A percentile compares a stretch with the other conserved stretches of the same genome.
Conservation (phyloP, 176 grass and related monocot genomes). For the Hordeum marinum region DNA sequence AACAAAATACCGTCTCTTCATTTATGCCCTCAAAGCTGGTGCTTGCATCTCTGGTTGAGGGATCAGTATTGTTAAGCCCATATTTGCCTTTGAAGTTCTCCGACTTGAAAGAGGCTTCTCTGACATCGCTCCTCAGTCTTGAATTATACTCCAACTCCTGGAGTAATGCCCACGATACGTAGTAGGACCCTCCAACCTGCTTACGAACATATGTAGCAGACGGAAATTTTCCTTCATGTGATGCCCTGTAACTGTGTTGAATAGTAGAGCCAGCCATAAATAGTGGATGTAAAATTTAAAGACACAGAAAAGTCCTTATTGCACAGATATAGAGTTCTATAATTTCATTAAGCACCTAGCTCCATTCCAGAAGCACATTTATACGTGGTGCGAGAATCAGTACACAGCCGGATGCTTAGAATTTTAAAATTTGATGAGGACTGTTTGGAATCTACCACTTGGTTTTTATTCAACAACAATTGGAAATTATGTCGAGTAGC, state of each 20-base stretch:
- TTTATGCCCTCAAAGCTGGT: background rate
- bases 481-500: background rate
- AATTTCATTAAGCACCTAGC: background rate
- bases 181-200: background rate
- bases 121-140: background rate
- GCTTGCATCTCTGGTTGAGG: background rate
- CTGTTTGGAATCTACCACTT: background rate
- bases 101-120: background rate
- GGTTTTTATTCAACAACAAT: background rate
- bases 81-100: background rate
- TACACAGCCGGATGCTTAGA: background rate
- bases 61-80: background rate
- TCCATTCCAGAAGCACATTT: background rate
- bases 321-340: background rate
- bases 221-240: slow-evolving; percentile 4
- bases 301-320: background rate
- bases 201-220: slow-evolving; percentile 11
- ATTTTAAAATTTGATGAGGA: background rate
- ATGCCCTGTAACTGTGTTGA: slow-evolving; percentile 9
- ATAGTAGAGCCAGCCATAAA: background rate
- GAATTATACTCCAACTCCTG: slow-evolving; percentile 5
- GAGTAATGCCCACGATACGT: background rate
- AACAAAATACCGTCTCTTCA: background rate
- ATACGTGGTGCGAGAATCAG: background rate
- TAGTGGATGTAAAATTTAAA: background rate